Conservation (phyloP, 805 yeast genomes). For the Candida koratica region DNA sequence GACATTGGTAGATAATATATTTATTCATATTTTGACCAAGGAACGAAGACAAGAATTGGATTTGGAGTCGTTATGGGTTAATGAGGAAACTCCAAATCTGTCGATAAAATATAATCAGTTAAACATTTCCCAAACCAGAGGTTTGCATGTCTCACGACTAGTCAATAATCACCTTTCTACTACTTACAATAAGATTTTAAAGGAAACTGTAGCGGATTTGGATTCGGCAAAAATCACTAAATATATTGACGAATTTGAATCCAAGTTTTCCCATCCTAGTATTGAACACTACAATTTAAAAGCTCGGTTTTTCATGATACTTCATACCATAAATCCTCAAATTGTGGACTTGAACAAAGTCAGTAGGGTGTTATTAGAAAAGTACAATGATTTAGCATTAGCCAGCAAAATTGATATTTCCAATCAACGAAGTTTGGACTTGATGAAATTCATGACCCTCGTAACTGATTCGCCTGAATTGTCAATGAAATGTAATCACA, state of each 20-base stretch:
- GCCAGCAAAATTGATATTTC: constrained; percentile 11
- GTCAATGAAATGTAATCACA: neutral
- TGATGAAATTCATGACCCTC: constrained; percentile 28
- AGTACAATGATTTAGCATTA: constrained; percentile 22
- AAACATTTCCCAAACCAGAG: neutral
- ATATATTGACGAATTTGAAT: constrained; percentile 14
- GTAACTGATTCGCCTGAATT: constrained; percentile 31
- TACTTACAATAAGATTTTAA: constrained; percentile 1
- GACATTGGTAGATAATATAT: constrained; percentile 48
- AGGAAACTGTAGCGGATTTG: neutral
- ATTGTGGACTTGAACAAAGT: constrained; percentile 24
- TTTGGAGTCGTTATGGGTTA: constrained; percentile 64
- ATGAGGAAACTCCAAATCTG: constrained; percentile 4
- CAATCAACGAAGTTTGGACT: constrained; percentile 24
- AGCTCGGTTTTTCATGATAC: constrained; percentile 21
- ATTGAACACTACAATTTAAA: constrained; percentile 20
- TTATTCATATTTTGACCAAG: constrained; percentile 68
- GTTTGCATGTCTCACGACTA: neutral
- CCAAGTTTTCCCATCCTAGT: constrained; percentile 9
- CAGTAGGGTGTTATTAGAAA: constrained; percentile 23
- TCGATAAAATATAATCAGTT: neutral
- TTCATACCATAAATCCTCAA: constrained; percentile 26
- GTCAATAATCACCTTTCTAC: neutral
- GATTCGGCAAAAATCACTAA: neutral
- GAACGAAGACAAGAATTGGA: constrained; percentile 65